phyloP scores from a whole-genome alignment of 495 filamentous ascomycete genomes.

The Sabuloglossum arenarium region DNA sequence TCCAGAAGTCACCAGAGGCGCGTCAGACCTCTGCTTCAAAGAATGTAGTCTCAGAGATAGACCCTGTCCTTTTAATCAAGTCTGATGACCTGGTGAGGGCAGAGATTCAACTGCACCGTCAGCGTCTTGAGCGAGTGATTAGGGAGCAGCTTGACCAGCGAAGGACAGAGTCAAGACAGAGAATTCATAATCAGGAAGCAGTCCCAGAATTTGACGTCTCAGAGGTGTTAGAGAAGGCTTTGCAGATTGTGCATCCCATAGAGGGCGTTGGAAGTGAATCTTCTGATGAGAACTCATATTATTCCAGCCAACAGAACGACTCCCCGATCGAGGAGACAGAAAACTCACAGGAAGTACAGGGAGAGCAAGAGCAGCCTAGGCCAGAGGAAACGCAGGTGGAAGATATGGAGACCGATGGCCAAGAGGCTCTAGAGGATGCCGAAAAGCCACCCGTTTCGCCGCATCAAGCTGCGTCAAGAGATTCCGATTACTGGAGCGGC shows the following conservation, averaged over 20 bases:
- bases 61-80: slow-evolving; percentile 66
- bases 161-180: slow-evolving; percentile 31
- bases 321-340: slow-evolving; percentile 17
- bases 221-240: slow-evolving; percentile 48
- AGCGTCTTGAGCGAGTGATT: slow-evolving; percentile 56
- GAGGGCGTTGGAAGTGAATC: slow-evolving; percentile 49
- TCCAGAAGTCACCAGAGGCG: background rate
- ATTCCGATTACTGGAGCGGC: background rate
- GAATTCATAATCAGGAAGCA: slow-evolving; percentile 33
- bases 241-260: slow-evolving; percentile 46
- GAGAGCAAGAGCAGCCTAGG: slow-evolving; percentile 4
- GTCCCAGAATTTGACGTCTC: slow-evolving; percentile 54
- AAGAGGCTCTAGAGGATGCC: slow-evolving; percentile 8
- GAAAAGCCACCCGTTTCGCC: background rate
- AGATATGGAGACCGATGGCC: slow-evolving; percentile 8
- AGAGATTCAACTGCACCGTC: slow-evolving; percentile 59
- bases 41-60: slow-evolving; percentile 28
- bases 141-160: slow-evolving; percentile 53
- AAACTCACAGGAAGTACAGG: slow-evolving; percentile 3
- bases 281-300: slow-evolving; percentile 85
- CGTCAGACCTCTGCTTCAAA: slow-evolving; percentile 4
- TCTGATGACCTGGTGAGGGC: slow-evolving; percentile 66
- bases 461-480: background rate
- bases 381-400: background rate
- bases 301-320: slow-evolving; percentile 56